Evolutionary conservation across 2,329 filamentous ascomycete species (phyloP).

Genomic region (Thelonectria blattea): DNA sequence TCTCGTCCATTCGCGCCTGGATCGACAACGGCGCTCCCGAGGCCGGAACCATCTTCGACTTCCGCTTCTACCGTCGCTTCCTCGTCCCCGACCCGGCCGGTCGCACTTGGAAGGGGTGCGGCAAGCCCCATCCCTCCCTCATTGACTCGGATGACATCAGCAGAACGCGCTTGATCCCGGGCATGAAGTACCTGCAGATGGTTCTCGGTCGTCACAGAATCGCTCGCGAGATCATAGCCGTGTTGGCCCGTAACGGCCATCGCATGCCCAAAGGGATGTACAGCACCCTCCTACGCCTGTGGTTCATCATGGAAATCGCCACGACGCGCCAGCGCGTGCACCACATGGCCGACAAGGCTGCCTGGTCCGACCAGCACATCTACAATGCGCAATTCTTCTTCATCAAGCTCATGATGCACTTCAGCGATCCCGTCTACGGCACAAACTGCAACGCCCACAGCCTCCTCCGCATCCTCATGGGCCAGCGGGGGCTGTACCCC

Average conservation of each 20-base stretch:
- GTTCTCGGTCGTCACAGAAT: conserved; percentile 63
- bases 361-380: conserved; percentile 67
- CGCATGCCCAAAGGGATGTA: conserved; percentile 57
- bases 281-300: conserved; percentile 66
- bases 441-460: conserved; percentile 50
- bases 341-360: conserved; percentile 56
- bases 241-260: conserved; percentile 64
- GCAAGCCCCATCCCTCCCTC: too few species aligned
- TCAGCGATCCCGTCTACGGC: conserved; percentile 67
- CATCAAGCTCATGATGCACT: conserved; percentile 73
- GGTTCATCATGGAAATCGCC: conserved; percentile 73
- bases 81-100: conserved; percentile 66
- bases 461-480: conserved; percentile 64
- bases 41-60: conserved; percentile 64
- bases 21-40: conserved; percentile 60
- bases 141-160: too few species aligned
- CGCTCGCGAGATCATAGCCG: conserved; percentile 66
- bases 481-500: conserved; percentile 60
- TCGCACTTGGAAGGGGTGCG: conserved; percentile 43
- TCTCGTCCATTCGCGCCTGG: conserved; percentile 63
- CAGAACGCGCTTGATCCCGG: conserved; percentile 59
- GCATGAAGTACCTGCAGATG: conserved; percentile 72
- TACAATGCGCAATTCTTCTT: conserved; percentile 69
- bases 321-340: conserved; percentile 61
- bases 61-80: conserved; percentile 61